Percentiles rank a stretch among this genome's conserved stretches.
Evolutionary conservation across 768 basidiomycete genomes (phyloP).

Genomic region (Mycena galericulata): DNA sequence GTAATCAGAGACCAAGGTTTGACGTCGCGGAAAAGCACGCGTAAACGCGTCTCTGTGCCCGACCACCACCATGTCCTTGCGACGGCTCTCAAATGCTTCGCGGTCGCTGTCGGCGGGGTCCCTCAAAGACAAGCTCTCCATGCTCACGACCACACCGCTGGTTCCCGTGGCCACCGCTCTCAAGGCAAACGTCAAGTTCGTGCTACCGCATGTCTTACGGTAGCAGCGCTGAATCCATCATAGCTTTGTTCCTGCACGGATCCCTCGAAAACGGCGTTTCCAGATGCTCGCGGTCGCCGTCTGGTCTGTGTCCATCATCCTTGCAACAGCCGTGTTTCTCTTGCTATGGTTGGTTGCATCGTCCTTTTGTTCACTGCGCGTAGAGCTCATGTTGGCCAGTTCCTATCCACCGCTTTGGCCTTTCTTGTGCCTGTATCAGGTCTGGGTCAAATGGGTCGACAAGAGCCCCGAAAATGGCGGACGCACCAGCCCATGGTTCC

Average conservation of each 20-base stretch:
- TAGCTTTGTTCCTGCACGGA: slow-evolving; percentile 88
- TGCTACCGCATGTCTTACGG: slow-evolving; percentile 31
- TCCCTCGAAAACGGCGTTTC: slow-evolving; percentile 86
- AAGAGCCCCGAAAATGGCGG: slow-evolving; percentile 79
- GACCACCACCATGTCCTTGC: slow-evolving; percentile 37
- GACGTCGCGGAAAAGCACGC: slow-evolving; percentile 7
- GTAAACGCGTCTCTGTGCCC: slow-evolving; percentile 29
- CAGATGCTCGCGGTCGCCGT: slow-evolving; percentile 91
- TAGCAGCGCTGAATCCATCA: not conserved
- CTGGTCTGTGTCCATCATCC: slow-evolving; percentile 87
- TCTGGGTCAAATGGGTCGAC: slow-evolving; percentile 86
- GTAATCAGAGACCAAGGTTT: no score
- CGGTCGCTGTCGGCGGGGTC: slow-evolving; percentile 71
- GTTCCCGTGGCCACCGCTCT: slow-evolving; percentile 70
- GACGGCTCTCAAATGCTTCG: slow-evolving; percentile 51
- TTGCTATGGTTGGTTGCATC: slow-evolving; percentile 75
- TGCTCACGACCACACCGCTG: slow-evolving; percentile 67
- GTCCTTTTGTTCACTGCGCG: not conserved
- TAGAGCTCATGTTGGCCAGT: slow-evolving; percentile 54
- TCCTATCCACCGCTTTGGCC: slow-evolving; percentile 94
- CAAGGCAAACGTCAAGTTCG: slow-evolving; percentile 82
- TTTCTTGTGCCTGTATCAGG: slow-evolving; percentile 75
- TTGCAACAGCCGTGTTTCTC: slow-evolving; percentile 75
- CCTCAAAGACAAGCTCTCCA: slow-evolving; percentile 73
- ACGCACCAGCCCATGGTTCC: slow-evolving; percentile 79